A percentile compares a stretch with the other conserved stretches of the same genome.
phyloP scores from a whole-genome alignment of 2,329 filamentous ascomycete species.

The Nemania abortiva region DNA sequence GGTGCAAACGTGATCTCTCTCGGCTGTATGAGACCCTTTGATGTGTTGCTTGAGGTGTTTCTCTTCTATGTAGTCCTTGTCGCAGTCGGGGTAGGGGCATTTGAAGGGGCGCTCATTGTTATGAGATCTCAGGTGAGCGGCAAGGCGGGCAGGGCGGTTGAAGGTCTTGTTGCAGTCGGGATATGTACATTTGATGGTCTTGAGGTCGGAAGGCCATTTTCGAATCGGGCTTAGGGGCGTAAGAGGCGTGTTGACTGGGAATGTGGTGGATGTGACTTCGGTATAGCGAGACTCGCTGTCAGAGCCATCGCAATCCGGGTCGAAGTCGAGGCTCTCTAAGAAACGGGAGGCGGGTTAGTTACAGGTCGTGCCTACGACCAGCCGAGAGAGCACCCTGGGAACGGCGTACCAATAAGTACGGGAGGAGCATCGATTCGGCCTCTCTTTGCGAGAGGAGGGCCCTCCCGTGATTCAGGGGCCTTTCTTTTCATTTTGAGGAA shows the following conservation, averaged over 20 bases:
- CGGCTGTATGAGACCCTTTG: constrained; percentile 81
- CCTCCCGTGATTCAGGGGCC: constrained; percentile 33
- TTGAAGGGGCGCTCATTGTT: constrained; percentile 84
- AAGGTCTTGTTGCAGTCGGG: constrained; percentile 84
- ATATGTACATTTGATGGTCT: constrained; percentile 81
- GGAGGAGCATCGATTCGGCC: constrained; percentile 22
- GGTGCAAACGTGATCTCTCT: constrained; percentile 78
- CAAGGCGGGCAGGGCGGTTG: constrained; percentile 84
- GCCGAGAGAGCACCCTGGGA: background rate
- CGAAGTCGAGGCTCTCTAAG: constrained; percentile 27
- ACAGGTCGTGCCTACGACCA: background rate
- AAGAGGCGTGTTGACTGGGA: constrained; percentile 57
- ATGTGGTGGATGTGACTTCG: constrained; percentile 38
- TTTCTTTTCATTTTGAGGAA: constrained; percentile 46
- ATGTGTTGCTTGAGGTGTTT: constrained; percentile 89
- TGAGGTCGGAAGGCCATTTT: constrained; percentile 76
- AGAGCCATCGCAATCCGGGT: constrained; percentile 37
- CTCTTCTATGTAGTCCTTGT: constrained; percentile 86
- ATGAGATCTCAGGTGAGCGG: constrained; percentile 85
- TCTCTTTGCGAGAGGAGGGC: constrained; percentile 39
- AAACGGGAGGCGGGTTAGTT: constrained; percentile 21
- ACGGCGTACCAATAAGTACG: constrained; percentile 14
- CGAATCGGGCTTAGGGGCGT: constrained; percentile 64
- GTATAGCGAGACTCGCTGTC: constrained; percentile 42
- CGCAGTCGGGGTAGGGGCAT: constrained; percentile 77